phyloP scores from a whole-genome alignment of 345 rosid genomes.

The Erucastrum elatum region DNA sequence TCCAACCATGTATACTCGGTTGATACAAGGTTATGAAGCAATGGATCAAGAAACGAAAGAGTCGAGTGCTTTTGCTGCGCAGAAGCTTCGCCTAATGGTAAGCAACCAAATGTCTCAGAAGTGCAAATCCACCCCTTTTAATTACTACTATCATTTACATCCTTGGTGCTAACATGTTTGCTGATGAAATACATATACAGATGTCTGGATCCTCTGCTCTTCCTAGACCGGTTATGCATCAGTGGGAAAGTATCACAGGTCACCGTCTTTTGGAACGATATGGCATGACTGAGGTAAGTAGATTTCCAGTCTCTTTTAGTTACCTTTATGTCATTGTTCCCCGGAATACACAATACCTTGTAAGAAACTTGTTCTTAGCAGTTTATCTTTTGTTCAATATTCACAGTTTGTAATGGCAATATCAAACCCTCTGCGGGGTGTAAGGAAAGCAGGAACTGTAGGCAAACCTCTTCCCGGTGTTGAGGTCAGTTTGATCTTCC shows the following conservation, averaged over 20 bases:
- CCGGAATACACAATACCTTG: conserved; percentile 3
- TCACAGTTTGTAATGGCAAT: conserved; percentile 92
- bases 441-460: conserved; percentile 88
- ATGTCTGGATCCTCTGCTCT: conserved; percentile 99
- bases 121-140: neutral
- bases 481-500: conserved; percentile 53
- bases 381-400: conserved; percentile 18
- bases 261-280: conserved; percentile 95
- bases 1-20: conserved; percentile 91
- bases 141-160: neutral
- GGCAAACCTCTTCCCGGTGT: conserved; percentile 97
- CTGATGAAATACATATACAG: conserved; percentile 40
- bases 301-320: conserved; percentile 2
- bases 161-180: neutral
- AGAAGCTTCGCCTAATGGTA: conserved; percentile 86
- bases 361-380: conserved; percentile 3
- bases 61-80: conserved; percentile 71
- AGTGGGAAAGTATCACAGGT: conserved; percentile 93
- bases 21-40: conserved; percentile 95
- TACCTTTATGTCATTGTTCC: neutral
- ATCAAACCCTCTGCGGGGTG: conserved; percentile 80
- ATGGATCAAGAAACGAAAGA: conserved; percentile 74
- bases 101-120: conserved; percentile 16
- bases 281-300: conserved; percentile 94
- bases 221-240: conserved; percentile 89